Evolutionary conservation across 2,329 filamentous ascomycete species (phyloP).

Genomic region (Fusarium tjaetaba): DNA sequence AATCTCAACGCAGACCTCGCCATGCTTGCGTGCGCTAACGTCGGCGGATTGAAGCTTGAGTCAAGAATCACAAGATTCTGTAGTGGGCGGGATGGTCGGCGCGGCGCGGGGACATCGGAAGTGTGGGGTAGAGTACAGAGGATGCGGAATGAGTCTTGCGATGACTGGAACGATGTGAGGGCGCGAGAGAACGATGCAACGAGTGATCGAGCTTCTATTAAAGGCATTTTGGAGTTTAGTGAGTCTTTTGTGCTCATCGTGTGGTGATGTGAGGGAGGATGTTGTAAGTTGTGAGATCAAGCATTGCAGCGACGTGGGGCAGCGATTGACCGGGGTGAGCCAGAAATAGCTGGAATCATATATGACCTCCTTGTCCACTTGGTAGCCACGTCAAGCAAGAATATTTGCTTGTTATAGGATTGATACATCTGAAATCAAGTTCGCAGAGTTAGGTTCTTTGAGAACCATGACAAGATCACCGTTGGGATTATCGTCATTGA

Average conservation of each 20-base stretch:
- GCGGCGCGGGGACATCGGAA: conserved; percentile 20
- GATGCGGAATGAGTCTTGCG: conserved; percentile 55
- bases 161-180: conserved; percentile 57
- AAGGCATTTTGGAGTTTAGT: conserved; percentile 23
- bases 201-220: conserved; percentile 43
- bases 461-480: not conserved
- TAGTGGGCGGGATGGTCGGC: conserved; percentile 32
- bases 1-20: conserved; percentile 57
- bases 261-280: not conserved
- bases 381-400: not conserved
- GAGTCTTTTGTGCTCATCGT: conserved; percentile 13
- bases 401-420: not conserved
- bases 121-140: conserved; percentile 53
- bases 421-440: not conserved
- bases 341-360: not conserved
- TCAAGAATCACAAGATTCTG: conserved; percentile 66
- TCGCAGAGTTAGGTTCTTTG: not conserved
- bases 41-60: conserved; percentile 76
- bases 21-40: conserved; percentile 68
- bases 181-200: conserved; percentile 56
- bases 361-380: not conserved
- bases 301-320: not conserved
- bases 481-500: not conserved
- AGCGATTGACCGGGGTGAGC: not conserved
- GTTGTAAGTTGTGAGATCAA: not conserved